Evolutionary conservation across 306 rosid genomes (phyloP).

Genomic region (Acacia crassicarpa): DNA sequence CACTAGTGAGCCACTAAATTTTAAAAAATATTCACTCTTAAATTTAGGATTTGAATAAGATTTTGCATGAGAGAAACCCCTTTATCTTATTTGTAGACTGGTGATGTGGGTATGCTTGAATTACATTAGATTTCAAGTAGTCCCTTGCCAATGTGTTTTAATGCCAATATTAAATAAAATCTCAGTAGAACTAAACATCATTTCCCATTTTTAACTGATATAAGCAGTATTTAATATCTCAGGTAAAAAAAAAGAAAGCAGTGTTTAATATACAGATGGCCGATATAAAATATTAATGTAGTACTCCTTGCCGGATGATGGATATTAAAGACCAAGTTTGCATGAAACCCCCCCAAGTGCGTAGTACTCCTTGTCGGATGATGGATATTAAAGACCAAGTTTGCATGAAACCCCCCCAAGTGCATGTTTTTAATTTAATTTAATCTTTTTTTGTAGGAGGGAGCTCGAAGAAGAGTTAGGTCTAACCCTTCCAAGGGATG

Average conservation of each 20-base stretch:
- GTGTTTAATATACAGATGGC: conserved; percentile 3
- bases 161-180: not conserved
- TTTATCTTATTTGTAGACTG: not conserved
- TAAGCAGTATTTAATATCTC: not conserved
- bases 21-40: not conserved
- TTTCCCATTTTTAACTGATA: not conserved
- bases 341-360: not conserved
- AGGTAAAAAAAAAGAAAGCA: too few relatives aligned
- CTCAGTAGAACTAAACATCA: not conserved
- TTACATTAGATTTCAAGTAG: not conserved
- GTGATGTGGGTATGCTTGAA: not conserved
- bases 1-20: not conserved
- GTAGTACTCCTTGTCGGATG: not conserved
- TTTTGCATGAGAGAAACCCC: not conserved
- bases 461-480: conserved; percentile 98
- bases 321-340: conserved; percentile 9
- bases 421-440: not conserved
- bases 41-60: not conserved
- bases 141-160: not conserved
- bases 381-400: conserved; percentile 8
- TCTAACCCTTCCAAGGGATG: conserved; percentile 77
- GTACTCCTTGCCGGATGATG: not conserved
- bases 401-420: not conserved
- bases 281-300: not conserved
- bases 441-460: conserved; percentile 56